These are phyloP conservation scores for Cutaneotrichosporon sp. DNA, from an alignment of 1,284 basidiomycete genomes.

Conservation along the genomic window DNA sequence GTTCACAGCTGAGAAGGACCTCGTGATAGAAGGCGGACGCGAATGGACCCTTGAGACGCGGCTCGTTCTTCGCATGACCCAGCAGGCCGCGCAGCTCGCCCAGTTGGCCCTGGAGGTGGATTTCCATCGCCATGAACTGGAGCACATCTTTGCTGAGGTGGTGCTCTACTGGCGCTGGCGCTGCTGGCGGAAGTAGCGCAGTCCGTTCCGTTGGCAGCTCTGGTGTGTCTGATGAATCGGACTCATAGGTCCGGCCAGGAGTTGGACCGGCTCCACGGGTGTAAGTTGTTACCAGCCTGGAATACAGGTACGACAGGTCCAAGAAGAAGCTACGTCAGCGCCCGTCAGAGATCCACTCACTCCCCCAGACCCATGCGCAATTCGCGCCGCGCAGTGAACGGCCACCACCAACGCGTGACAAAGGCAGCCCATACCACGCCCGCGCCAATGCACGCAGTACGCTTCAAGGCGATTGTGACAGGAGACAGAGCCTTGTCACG, in stretches of 20 bases:
- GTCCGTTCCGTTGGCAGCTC: constrained; percentile 11
- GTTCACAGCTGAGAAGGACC: constrained; percentile 80
- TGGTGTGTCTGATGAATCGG: background rate
- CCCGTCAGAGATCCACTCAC: constrained; percentile 55
- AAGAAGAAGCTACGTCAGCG: constrained; percentile 45
- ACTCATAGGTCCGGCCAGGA: too few relatives aligned
- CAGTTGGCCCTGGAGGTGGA: constrained; percentile 86
- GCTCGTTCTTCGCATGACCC: constrained; percentile 86
- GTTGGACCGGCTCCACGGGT: constrained; percentile 31
- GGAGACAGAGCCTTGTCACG: constrained; percentile 70
- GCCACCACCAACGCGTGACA: constrained; percentile 91
- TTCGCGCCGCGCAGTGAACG: constrained; percentile 85
- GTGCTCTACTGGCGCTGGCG: constrained; percentile 24
- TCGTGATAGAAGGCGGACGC: constrained; percentile 76
- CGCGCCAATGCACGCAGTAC: constrained; percentile 75
- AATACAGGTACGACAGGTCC: constrained; percentile 54
- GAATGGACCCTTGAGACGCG: constrained; percentile 90
- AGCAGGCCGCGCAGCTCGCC: constrained; percentile 78
- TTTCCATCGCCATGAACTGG: constrained; percentile 91
- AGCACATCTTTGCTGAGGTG: constrained; percentile 56
- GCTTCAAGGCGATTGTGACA: constrained; percentile 68
- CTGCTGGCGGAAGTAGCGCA: constrained; percentile 13
- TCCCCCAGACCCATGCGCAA: constrained; percentile 80
- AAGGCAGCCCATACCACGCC: constrained; percentile 88
- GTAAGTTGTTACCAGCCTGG: constrained; percentile 48